Evolutionary conservation across 306 rosid species (phyloP).

Genomic region (Acacia crassicarpa): DNA sequence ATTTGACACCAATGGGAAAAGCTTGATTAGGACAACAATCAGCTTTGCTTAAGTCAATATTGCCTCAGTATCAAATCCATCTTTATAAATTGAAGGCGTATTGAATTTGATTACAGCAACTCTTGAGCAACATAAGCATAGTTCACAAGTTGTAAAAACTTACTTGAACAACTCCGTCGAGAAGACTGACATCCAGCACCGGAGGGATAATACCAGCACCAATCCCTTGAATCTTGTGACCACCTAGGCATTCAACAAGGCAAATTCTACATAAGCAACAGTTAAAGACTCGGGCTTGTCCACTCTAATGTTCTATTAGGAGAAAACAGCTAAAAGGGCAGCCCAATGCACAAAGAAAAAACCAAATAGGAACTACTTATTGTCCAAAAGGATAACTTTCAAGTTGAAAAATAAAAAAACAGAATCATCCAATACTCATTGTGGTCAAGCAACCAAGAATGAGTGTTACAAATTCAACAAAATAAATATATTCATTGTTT

Average conservation of each 20-base stretch:
- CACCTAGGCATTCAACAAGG: conserved; percentile 52
- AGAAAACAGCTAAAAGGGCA: neutral
- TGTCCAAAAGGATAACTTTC: no score
- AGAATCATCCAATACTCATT: conserved; percentile 10
- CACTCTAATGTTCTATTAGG: neutral
- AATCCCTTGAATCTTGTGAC: conserved; percentile 91
- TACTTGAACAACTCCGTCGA: conserved; percentile 77
- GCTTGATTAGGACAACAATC: neutral
- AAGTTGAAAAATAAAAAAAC: neutral
- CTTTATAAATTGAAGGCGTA: neutral
- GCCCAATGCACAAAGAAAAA: neutral
- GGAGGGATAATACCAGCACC: conserved; percentile 87
- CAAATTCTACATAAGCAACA: conserved; percentile 16
- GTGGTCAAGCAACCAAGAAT: conserved; percentile 25
- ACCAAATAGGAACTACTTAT: neutral
- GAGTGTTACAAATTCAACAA: conserved; percentile 1
- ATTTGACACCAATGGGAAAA: neutral
- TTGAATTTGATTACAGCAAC: conserved; percentile 2
- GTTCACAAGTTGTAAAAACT: conserved; percentile 27
- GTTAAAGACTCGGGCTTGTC: conserved; percentile 10
- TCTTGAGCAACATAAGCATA: conserved; percentile 15
- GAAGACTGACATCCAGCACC: conserved; percentile 67
- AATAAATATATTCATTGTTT: neutral
- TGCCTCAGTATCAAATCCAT: neutral
- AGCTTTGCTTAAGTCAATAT: neutral